Percentiles rank a stretch among this genome's conserved stretches.
Conservation (phyloP, 306 rosid species). For the Macrotyloma uniflorum region DNA sequence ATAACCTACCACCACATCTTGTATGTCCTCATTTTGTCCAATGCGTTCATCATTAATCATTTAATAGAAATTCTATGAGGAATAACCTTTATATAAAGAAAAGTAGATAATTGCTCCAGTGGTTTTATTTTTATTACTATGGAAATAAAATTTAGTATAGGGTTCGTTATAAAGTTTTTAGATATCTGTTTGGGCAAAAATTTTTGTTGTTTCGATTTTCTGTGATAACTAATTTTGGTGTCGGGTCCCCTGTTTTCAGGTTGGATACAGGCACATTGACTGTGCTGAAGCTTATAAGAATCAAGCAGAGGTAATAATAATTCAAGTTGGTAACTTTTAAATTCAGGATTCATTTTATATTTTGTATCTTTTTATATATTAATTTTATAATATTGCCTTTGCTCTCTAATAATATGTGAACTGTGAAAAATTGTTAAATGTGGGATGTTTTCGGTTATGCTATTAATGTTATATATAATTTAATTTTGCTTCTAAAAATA, state of each 20-base stretch:
- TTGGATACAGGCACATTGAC: conserved; percentile 70
- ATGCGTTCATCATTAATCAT: too few relatives aligned
- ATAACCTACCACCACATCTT: too few relatives aligned
- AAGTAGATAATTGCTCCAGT: neutral
- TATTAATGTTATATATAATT: neutral
- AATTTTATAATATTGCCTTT: too few relatives aligned
- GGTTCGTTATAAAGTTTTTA: neutral
- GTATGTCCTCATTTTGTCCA: too few relatives aligned
- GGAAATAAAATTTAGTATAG: neutral
- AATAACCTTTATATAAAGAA: too few relatives aligned
- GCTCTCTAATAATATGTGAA: neutral
- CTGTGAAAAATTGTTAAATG: neutral
- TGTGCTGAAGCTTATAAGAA: conserved; percentile 62
- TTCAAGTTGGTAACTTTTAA: too few relatives aligned
- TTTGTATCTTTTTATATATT: neutral
- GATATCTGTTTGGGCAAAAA: neutral
- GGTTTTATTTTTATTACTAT: neutral
- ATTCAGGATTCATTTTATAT: neutral
- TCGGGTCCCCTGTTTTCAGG: conserved; percentile 25
- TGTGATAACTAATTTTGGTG: neutral
- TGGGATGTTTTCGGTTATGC: neutral
- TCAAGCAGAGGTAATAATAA: conserved; percentile 59
- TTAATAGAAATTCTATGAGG: too few relatives aligned
- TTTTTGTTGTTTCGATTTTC: neutral
- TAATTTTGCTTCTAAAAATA: neutral